Conservation (phyloP, 164 flowering plant species). For the Chloranthus sessilifolius region DNA sequence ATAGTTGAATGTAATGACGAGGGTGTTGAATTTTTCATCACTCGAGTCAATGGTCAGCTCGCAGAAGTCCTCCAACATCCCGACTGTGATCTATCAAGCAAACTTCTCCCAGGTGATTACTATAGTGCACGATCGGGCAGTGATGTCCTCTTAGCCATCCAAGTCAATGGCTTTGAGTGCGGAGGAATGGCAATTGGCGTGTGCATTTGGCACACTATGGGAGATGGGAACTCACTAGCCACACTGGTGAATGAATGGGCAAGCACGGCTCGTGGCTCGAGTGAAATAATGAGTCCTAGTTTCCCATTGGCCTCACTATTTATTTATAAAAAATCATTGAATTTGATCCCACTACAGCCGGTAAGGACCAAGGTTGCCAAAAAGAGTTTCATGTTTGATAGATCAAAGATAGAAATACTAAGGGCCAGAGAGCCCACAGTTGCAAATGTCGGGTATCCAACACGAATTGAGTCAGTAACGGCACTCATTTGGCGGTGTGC, state of each 20-base stretch:
- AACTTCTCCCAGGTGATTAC: slow-evolving; percentile 18
- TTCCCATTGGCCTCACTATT: slow-evolving; percentile 21
- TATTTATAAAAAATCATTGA: slow-evolving; percentile 1
- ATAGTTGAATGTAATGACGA: slow-evolving; percentile 30
- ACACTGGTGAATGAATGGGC: slow-evolving; percentile 38
- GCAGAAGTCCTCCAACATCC: slow-evolving; percentile 13
- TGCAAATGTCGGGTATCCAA: too few relatives aligned
- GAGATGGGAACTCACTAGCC: slow-evolving; percentile 26
- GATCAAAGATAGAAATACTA: slow-evolving; percentile 10
- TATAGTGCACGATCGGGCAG: not conserved
- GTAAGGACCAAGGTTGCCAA: not conserved
- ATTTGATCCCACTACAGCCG: not conserved
- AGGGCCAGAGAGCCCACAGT: slow-evolving; percentile 5
- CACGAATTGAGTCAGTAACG: too few relatives aligned
- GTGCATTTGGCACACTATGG: slow-evolving; percentile 36
- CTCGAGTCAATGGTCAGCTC: slow-evolving; percentile 18
- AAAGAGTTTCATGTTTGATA: slow-evolving; percentile 20
- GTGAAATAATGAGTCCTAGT: slow-evolving; percentile 11
- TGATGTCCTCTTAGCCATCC: slow-evolving; percentile 20
- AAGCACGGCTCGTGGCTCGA: slow-evolving; percentile 13
- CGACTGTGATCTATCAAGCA: slow-evolving; percentile 5
- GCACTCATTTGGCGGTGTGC: too few relatives aligned
- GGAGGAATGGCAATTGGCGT: slow-evolving; percentile 52
- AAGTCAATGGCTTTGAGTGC: slow-evolving; percentile 35
- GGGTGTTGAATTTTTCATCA: slow-evolving; percentile 21